These are phyloP conservation scores for Paraphaeosphaeria minitans DNA, from an alignment of 2,329 filamentous ascomycete species.

Conservation along the genomic window DNA sequence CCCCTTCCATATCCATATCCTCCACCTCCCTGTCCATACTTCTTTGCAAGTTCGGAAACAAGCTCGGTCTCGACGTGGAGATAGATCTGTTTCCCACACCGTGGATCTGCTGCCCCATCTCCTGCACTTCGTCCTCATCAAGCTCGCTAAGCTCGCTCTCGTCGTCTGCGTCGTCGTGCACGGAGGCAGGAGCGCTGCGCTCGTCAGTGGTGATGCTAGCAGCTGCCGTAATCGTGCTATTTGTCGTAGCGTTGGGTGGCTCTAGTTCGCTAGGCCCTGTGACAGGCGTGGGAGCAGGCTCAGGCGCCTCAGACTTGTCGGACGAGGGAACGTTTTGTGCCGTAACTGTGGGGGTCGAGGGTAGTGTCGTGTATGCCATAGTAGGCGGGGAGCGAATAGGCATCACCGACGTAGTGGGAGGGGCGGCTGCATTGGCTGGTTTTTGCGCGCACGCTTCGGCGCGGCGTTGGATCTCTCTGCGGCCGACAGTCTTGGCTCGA, in stretches of 20 bases:
- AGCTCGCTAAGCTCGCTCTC: conserved; percentile 62
- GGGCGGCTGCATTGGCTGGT: conserved; percentile 35
- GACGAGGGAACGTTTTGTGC: not conserved
- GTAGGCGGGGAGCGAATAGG: conserved; percentile 42
- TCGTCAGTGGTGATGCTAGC: conserved; percentile 41
- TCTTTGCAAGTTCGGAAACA: conserved; percentile 34
- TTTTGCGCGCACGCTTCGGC: conserved; percentile 62
- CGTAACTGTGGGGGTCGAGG: conserved; percentile 15
- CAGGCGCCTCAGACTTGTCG: conserved; percentile 19
- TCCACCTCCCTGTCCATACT: conserved; percentile 10
- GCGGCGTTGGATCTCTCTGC: conserved; percentile 63
- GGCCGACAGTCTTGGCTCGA: conserved; percentile 63
- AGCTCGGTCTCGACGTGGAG: conserved; percentile 16
- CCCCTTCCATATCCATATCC: not conserved
- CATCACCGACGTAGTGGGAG: conserved; percentile 27
- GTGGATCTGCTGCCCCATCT: conserved; percentile 34
- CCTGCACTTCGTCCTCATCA: conserved; percentile 49
- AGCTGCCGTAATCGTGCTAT: conserved; percentile 52
- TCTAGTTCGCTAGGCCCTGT: conserved; percentile 13
- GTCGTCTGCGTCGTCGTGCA: conserved; percentile 60
- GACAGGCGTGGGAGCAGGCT: conserved; percentile 15
- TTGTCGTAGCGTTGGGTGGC: conserved; percentile 29
- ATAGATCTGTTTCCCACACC: not conserved
- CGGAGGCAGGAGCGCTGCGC: conserved; percentile 63
- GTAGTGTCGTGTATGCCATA: conserved; percentile 18